These are phyloP conservation scores for Plasmodium yoelii DNA, from an alignment of 169 alveolate genomes.

Conservation along the genomic window DNA sequence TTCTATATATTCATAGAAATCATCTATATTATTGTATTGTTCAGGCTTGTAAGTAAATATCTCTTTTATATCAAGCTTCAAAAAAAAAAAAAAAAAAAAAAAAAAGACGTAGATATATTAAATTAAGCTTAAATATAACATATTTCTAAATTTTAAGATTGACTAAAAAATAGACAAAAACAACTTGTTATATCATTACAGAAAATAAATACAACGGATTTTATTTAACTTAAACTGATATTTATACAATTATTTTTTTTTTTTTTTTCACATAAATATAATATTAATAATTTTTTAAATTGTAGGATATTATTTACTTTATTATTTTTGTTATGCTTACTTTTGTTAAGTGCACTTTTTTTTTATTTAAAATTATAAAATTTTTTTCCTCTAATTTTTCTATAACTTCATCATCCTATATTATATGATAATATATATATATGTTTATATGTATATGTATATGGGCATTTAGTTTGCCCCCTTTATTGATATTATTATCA, in stretches of 20 bases:
- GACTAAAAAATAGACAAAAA: neutral
- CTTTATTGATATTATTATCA: neutral
- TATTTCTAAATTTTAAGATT: neutral
- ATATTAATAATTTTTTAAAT: too few species aligned
- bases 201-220: too few species aligned
- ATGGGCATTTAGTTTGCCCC: slow-evolving; percentile 1
- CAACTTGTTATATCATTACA: too few species aligned
- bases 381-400: slow-evolving; percentile 63
- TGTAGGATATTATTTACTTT: neutral
- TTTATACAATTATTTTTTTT: too few species aligned
- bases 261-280: too few species aligned
- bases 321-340: slow-evolving; percentile 18
- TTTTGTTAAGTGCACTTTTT: slow-evolving; percentile 70
- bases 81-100: neutral
- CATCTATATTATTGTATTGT: slow-evolving; percentile 41
- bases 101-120: neutral
- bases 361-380: slow-evolving; percentile 59
- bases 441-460: slow-evolving; percentile 2
- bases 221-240: too few species aligned
- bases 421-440: neutral
- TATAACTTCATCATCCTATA: slow-evolving; percentile 72
- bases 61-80: slow-evolving; percentile 47
- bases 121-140: neutral
- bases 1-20: slow-evolving; percentile 69
- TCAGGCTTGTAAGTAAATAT: slow-evolving; percentile 52